Evolutionary conservation across 495 filamentous ascomycete genomes (phyloP).

Genomic region (Penicillium canescens): DNA sequence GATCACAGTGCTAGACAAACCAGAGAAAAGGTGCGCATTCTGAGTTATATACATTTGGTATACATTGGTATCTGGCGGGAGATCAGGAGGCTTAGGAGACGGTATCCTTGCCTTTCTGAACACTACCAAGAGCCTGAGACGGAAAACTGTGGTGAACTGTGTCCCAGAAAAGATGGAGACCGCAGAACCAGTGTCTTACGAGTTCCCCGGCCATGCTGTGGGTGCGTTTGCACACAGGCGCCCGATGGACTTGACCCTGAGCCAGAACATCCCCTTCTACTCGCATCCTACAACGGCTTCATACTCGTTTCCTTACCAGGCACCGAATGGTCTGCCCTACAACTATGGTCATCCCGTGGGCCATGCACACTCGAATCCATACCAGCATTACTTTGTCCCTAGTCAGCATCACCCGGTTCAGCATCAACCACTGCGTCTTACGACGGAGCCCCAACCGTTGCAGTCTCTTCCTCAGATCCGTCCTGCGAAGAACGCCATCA

Average conservation of each 20-base stretch:
- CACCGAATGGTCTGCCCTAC: slow-evolving; percentile 36
- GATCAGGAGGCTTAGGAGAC: background rate
- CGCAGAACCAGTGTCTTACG: slow-evolving; percentile 44
- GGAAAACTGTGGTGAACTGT: background rate
- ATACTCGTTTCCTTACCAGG: slow-evolving; percentile 40
- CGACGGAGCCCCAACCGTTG: slow-evolving; percentile 30
- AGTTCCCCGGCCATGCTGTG: slow-evolving; percentile 41
- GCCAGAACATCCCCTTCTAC: slow-evolving; percentile 41
- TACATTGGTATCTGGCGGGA: slow-evolving; percentile 3
- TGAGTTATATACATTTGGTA: background rate
- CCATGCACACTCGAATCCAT: slow-evolving; percentile 36
- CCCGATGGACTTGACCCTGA: slow-evolving; percentile 35
- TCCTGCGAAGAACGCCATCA: slow-evolving; percentile 45
- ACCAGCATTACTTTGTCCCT: slow-evolving; percentile 35
- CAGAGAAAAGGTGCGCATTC: background rate
- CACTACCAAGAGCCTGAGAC: background rate
- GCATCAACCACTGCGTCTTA: slow-evolving; percentile 32
- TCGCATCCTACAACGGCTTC: slow-evolving; percentile 32
- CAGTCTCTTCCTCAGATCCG: slow-evolving; percentile 41
- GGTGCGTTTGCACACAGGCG: slow-evolving; percentile 40
- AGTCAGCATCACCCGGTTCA: slow-evolving; percentile 28
- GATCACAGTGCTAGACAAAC: background rate
- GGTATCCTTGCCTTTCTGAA: slow-evolving; percentile 4
- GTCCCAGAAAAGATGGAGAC: slow-evolving; percentile 36
- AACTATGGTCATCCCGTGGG: slow-evolving; percentile 34